A percentile compares a stretch with the other conserved stretches of the same genome.
Conservation (phyloP, 1,284 basidiomycete species). For the Phellopilus nigrolimitatus region DNA sequence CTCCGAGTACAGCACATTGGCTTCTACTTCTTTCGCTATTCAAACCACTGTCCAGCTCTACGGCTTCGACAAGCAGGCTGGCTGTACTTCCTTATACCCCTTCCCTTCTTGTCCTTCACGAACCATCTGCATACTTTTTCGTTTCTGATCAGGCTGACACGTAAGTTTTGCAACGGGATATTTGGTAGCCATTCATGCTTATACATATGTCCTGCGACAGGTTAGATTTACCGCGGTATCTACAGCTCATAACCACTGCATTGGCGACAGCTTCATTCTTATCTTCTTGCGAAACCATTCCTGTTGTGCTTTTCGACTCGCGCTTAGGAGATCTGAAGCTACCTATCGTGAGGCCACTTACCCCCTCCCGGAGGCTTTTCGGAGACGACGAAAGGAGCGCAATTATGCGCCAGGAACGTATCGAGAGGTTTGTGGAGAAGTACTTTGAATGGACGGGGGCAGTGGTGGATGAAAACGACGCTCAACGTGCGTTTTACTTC, state of each 20-base stretch:
- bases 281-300: constrained; percentile 32
- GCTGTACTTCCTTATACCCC: constrained; percentile 43
- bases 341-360: constrained; percentile 41
- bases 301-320: constrained; percentile 54
- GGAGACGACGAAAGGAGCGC: constrained; percentile 25
- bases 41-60: constrained; percentile 18
- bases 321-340: constrained; percentile 49
- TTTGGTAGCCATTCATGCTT: constrained; percentile 3
- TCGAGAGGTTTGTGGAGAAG: constrained; percentile 20
- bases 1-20: constrained; percentile 55
- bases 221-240: constrained; percentile 42
- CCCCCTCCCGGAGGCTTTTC: constrained; percentile 31
- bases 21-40: constrained; percentile 51
- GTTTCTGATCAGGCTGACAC: constrained; percentile 1
- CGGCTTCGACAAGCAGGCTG: constrained; percentile 24
- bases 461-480: constrained; percentile 11
- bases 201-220: constrained; percentile 22
- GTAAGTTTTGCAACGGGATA: constrained; percentile 18
- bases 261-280: constrained; percentile 34
- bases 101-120: constrained; percentile 56
- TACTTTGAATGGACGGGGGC: constrained; percentile 43
- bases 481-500: background rate
- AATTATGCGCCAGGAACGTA: constrained; percentile 6
- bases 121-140: constrained; percentile 57
- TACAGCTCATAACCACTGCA: constrained; percentile 42